These are phyloP conservation scores for Dissophora globulifera DNA, from an alignment of 192 early-diverging fungal genomes.

Conservation along the genomic window DNA sequence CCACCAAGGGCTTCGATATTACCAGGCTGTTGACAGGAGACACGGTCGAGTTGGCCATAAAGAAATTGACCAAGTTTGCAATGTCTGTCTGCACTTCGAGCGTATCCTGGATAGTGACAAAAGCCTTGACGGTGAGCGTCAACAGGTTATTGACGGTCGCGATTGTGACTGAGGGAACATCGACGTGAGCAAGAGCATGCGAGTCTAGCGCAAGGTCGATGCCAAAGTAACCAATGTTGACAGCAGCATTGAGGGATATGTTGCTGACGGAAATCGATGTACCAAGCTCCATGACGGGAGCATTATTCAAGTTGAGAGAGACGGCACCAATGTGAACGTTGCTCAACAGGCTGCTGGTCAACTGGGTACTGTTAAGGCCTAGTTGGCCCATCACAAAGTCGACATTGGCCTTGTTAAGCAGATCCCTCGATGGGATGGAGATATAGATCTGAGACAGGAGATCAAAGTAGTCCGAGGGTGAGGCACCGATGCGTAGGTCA, in stretches of 20 bases:
- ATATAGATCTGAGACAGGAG: slow-evolving; percentile 47
- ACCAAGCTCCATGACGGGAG: slow-evolving; percentile 45
- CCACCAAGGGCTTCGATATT: slow-evolving; percentile 35
- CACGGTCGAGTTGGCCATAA: slow-evolving; percentile 35
- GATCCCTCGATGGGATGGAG: slow-evolving; percentile 41
- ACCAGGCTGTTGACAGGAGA: slow-evolving; percentile 37
- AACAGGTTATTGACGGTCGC: slow-evolving; percentile 43
- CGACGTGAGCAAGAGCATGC: slow-evolving; percentile 34
- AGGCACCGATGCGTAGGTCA: slow-evolving; percentile 47
- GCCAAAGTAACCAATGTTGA: slow-evolving; percentile 53
- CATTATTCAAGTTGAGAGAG: slow-evolving; percentile 45
- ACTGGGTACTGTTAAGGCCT: slow-evolving; percentile 13
- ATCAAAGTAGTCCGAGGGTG: slow-evolving; percentile 50
- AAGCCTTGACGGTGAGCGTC: slow-evolving; percentile 36
- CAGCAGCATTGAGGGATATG: slow-evolving; percentile 40
- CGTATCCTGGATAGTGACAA: slow-evolving; percentile 37
- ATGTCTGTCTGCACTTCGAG: slow-evolving; percentile 41
- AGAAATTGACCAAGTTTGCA: slow-evolving; percentile 43
- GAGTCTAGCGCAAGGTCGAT: slow-evolving; percentile 44
- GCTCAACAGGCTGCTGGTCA: slow-evolving; percentile 29
- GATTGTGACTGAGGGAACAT: slow-evolving; percentile 49
- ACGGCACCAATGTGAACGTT: slow-evolving; percentile 39
- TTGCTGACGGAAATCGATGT: slow-evolving; percentile 44
- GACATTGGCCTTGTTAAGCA: slow-evolving; percentile 31
- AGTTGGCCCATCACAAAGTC: slow-evolving; percentile 24